A percentile compares a stretch with the other conserved stretches of the same genome.
Evolutionary conservation across 352 stramenopile species (phyloP).

Genomic region (Globisporangium abappressorium): DNA sequence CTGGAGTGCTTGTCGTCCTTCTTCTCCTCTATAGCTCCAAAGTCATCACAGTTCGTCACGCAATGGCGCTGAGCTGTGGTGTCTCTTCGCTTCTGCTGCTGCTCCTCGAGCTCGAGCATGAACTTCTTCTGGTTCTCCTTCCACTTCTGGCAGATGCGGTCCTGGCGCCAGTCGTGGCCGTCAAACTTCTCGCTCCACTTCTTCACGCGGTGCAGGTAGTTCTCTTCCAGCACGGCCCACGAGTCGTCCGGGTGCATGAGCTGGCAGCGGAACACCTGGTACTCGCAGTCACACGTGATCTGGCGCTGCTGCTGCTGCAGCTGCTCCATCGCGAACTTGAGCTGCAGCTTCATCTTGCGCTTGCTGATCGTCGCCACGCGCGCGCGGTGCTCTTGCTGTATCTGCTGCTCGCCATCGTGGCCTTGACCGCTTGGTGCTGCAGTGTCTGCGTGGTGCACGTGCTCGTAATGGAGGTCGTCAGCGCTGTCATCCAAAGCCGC

Average conservation of each 20-base stretch:
- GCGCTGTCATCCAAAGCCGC: neutral
- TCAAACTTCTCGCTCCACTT: constrained; percentile 67
- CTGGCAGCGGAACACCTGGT: constrained; percentile 43
- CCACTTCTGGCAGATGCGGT: constrained; percentile 68
- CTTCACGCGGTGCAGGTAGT: constrained; percentile 28
- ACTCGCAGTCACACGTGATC: constrained; percentile 42
- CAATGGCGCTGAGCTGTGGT: neutral
- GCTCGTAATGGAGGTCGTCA: constrained; percentile 12
- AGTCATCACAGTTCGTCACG: constrained; percentile 1
- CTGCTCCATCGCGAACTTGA: constrained; percentile 12
- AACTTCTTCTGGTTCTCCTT: constrained; percentile 64
- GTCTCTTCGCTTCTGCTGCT: neutral
- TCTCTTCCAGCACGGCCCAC: constrained; percentile 25
- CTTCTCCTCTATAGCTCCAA: neutral
- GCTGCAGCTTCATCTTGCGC: constrained; percentile 8
- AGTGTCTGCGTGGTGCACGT: constrained; percentile 12
- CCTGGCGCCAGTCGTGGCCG: constrained; percentile 46
- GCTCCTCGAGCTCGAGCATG: constrained; percentile 12
- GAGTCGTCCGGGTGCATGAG: constrained; percentile 21
- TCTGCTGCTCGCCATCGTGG: neutral
- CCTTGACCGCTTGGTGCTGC: neutral
- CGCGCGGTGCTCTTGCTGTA: neutral
- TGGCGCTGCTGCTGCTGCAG: constrained; percentile 16
- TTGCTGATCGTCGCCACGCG: constrained; percentile 5
- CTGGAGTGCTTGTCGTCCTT: neutral